Evolutionary conservation across 2,329 filamentous ascomycete species (phyloP).

Genomic region (Thielaviopsis euricoi): DNA sequence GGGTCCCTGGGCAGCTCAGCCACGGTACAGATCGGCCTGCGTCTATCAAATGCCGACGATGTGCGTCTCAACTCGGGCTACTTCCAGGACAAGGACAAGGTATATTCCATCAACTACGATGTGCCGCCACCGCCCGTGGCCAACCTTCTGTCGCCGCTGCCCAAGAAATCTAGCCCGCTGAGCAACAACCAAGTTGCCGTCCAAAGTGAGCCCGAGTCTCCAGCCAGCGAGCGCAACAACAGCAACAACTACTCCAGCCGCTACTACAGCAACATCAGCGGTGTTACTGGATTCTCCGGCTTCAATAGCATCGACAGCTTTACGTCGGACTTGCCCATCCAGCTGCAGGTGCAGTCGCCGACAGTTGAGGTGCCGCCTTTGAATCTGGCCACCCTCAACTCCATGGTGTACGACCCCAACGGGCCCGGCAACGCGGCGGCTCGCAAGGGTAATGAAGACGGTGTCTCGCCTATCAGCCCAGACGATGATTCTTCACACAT

Average conservation of each 20-base stretch:
- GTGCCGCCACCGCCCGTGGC: conserved; percentile 1
- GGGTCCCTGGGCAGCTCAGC: conserved; percentile 45
- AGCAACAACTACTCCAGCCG: conserved; percentile 12
- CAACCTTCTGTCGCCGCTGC: not conserved
- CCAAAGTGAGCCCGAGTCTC: not conserved
- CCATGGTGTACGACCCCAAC: conserved; percentile 34
- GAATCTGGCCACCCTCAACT: conserved; percentile 25
- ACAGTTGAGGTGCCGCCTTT: conserved; percentile 1
- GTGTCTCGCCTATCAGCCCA: conserved; percentile 1
- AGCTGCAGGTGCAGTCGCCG: not conserved
- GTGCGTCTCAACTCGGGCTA: conserved; percentile 23
- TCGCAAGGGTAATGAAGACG: conserved; percentile 23
- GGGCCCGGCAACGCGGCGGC: conserved; percentile 17
- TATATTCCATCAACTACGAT: conserved; percentile 22
- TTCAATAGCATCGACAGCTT: not conserved
- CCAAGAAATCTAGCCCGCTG: conserved; percentile 18
- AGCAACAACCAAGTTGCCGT: not conserved
- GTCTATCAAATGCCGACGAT: conserved; percentile 43
- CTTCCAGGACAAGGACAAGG: conserved; percentile 20
- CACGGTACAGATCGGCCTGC: conserved; percentile 55
- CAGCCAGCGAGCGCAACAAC: conserved; percentile 13
- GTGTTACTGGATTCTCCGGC: conserved; percentile 6
- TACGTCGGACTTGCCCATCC: not conserved
- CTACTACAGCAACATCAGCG: conserved; percentile 6
- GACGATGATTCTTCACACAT: not conserved